Conservation (phyloP, 257 asterid species). For the Capsicum pubescens region DNA sequence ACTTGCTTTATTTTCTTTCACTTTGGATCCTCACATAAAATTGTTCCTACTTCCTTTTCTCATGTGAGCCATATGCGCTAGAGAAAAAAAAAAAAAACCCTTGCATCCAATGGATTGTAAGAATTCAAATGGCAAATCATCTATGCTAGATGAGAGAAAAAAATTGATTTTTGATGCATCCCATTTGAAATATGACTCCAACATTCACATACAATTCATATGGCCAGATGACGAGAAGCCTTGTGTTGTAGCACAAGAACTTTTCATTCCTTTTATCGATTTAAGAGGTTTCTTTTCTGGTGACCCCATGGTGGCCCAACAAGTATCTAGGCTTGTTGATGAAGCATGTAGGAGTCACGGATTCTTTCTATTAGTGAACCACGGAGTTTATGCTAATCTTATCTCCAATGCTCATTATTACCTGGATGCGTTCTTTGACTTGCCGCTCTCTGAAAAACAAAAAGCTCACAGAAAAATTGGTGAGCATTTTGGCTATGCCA, state of each 20-base stretch:
- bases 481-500: neutral
- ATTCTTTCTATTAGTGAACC: constrained; percentile 75
- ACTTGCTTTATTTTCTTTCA: too few species aligned
- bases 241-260: constrained; percentile 42
- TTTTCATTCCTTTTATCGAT: constrained; percentile 67
- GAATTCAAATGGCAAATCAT: constrained; percentile 36
- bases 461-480: neutral
- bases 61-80: neutral
- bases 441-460: neutral
- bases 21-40: constrained; percentile 8
- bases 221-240: neutral
- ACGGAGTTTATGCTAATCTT: constrained; percentile 57
- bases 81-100: neutral
- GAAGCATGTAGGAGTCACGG: constrained; percentile 74
- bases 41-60: neutral
- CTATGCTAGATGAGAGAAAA: constrained; percentile 25
- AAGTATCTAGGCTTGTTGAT: constrained; percentile 58
- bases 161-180: constrained; percentile 57
- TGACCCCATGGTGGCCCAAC: constrained; percentile 44
- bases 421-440: neutral
- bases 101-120: constrained; percentile 62
- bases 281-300: constrained; percentile 71
- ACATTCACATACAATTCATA: constrained; percentile 47
- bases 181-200: constrained; percentile 42
- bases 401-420: constrained; percentile 19